Conservation (phyloP, 805 yeast genomes). For the Lipomyces yamadae region DNA sequence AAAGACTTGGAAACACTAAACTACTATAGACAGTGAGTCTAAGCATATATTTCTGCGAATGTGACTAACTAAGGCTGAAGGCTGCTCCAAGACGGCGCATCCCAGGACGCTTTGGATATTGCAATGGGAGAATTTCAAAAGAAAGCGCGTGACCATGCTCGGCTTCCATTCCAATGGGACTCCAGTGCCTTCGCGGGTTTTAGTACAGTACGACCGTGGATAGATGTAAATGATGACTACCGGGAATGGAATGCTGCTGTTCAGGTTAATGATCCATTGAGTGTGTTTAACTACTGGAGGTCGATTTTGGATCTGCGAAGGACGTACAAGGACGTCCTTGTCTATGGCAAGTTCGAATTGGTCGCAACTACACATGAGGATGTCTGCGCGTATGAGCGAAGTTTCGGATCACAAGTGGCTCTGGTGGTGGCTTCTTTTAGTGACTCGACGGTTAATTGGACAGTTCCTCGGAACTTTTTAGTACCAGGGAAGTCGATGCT, state of each 20-base stretch:
- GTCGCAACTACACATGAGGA: slow-evolving; percentile 45
- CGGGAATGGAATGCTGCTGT: slow-evolving; percentile 54
- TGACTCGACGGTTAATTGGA: slow-evolving; percentile 9
- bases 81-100: slow-evolving; percentile 1
- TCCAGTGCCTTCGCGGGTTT: slow-evolving; percentile 44
- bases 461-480: slow-evolving; percentile 11
- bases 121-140: slow-evolving; percentile 39
- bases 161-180: slow-evolving; percentile 62
- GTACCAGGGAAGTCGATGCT: slow-evolving; percentile 10
- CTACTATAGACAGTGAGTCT: slow-evolving; percentile 43
- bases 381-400: slow-evolving; percentile 16
- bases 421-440: slow-evolving; percentile 13
- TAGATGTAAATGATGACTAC: slow-evolving; percentile 56
- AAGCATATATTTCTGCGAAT: background rate
- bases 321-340: slow-evolving; percentile 50
- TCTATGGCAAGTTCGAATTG: slow-evolving; percentile 53
- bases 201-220: slow-evolving; percentile 51
- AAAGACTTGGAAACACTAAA: slow-evolving; percentile 56
- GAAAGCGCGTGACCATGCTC: slow-evolving; percentile 58
- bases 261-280: slow-evolving; percentile 53
- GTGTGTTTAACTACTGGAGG: slow-evolving; percentile 54
- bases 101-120: slow-evolving; percentile 10
- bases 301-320: slow-evolving; percentile 52
- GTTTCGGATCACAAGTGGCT: slow-evolving; percentile 1
- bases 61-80: slow-evolving; percentile 1